A percentile compares a stretch with the other conserved stretches of the same genome.
Conservation (phyloP, 164 flowering plant species). For the Nymphaea colorata region DNA sequence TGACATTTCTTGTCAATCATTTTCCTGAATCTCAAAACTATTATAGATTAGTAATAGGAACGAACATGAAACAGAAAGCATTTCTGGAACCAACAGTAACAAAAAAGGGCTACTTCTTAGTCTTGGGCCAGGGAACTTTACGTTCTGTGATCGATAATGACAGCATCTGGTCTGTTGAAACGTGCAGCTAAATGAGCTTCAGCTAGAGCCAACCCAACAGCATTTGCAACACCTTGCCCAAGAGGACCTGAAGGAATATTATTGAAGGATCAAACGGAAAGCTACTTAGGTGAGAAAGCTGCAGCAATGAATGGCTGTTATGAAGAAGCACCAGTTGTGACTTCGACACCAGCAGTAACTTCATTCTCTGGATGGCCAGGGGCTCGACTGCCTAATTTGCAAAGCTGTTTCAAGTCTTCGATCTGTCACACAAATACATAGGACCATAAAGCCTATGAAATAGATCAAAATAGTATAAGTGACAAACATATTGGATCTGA, state of each 20-base stretch:
- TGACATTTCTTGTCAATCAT: not conserved
- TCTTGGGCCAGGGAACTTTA: conserved; percentile 11
- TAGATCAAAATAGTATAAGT: no score
- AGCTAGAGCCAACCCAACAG: conserved; percentile 93
- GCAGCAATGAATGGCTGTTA: not conserved
- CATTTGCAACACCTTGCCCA: conserved; percentile 96
- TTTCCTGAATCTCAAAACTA: no score
- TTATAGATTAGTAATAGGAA: no score
- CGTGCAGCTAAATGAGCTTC: conserved; percentile 98
- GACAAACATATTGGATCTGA: no score
- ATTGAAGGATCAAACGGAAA: no score
- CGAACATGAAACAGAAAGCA: no score
- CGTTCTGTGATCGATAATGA: conserved; percentile 98
- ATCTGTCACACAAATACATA: conserved; percentile 24
- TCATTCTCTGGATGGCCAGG: conserved; percentile 99
- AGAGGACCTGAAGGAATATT: conserved; percentile 53
- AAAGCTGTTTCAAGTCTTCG: conserved; percentile 78
- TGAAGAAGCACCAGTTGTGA: conserved; percentile 64
- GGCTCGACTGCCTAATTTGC: conserved; percentile 92
- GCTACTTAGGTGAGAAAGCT: no score
- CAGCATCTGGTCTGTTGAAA: conserved; percentile 73
- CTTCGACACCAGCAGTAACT: conserved; percentile 97
- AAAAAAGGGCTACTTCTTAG: no score
- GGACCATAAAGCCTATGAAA: no score
- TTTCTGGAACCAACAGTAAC: no score